Conservation (phyloP, 139 green algal species). For the Chlamydomonas sphaeroides region DNA sequence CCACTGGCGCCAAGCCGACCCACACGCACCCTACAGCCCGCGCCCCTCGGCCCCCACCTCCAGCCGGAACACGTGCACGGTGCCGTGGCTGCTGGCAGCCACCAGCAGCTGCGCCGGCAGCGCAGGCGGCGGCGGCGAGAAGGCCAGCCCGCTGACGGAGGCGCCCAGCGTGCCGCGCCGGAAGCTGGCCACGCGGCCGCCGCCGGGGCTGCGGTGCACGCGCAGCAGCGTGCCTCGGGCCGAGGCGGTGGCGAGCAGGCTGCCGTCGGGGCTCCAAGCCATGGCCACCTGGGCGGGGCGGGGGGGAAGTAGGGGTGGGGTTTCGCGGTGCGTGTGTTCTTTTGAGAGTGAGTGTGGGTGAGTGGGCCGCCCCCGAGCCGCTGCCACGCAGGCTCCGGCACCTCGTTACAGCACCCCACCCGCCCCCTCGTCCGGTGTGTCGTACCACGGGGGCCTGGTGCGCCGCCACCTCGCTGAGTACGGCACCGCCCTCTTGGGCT, state of each 20-base stretch:
- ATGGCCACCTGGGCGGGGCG: conserved; percentile 3
- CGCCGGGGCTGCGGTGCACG: conserved; percentile 67
- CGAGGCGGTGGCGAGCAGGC: conserved; percentile 81
- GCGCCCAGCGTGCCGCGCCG: conserved; percentile 62
- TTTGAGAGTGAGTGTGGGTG: too few species aligned
- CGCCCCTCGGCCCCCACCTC: not conserved
- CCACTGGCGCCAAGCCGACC: too few species aligned
- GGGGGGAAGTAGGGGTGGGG: not conserved
- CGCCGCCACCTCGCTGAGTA: conserved; percentile 78
- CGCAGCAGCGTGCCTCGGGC: conserved; percentile 85
- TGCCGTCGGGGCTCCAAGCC: conserved; percentile 58
- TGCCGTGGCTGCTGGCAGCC: conserved; percentile 76
- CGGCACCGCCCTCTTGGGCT: conserved; percentile 47
- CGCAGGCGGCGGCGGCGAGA: conserved; percentile 56
- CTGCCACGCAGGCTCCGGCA: too few species aligned
- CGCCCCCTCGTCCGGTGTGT: too few species aligned
- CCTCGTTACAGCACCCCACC: too few species aligned
- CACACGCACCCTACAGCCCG: too few species aligned
- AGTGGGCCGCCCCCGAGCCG: too few species aligned
- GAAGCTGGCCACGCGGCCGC: conserved; percentile 17
- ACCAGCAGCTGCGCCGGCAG: conserved; percentile 68
- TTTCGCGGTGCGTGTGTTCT: not conserved
- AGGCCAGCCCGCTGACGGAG: conserved; percentile 75
- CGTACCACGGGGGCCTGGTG: conserved; percentile 72
- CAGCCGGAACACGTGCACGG: conserved; percentile 76